These are phyloP conservation scores for Rhododendron mucronatum DNA, from an alignment of 148 eudicot species.

Conservation along the genomic window DNA sequence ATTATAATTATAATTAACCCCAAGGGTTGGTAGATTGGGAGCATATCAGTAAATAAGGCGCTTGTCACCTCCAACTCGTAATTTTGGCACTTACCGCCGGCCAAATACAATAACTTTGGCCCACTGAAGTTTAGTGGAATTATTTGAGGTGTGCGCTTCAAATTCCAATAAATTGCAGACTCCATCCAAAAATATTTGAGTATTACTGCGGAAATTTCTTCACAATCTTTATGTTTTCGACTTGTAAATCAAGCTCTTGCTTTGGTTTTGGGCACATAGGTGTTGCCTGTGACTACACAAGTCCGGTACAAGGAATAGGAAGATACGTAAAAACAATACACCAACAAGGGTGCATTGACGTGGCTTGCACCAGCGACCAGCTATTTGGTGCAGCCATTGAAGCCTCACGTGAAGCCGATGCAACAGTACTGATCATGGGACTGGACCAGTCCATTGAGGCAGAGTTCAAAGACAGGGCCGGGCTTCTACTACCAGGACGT, in stretches of 20 bases:
- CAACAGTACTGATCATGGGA: slow-evolving; percentile 74
- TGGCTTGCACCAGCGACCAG: slow-evolving; percentile 44
- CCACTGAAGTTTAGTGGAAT: too few relatives aligned
- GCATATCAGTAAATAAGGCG: too few relatives aligned
- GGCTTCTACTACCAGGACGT: slow-evolving; percentile 68
- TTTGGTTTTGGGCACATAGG: slow-evolving; percentile 27
- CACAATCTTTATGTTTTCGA: background rate
- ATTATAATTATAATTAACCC: too few relatives aligned
- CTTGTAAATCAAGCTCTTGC: background rate
- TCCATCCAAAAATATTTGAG: too few relatives aligned
- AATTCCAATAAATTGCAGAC: too few relatives aligned
- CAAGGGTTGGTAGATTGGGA: too few relatives aligned
- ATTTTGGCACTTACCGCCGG: too few relatives aligned
- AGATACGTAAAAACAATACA: slow-evolving; percentile 62
- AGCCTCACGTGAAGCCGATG: slow-evolving; percentile 70
- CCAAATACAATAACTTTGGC: too few relatives aligned
- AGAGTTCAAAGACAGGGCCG: slow-evolving; percentile 66
- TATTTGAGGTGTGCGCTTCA: too few relatives aligned
- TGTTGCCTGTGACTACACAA: slow-evolving; percentile 74
- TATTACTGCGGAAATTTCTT: too few relatives aligned
- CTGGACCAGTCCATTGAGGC: slow-evolving; percentile 92
- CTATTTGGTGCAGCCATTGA: slow-evolving; percentile 55
- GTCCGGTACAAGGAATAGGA: slow-evolving; percentile 74
- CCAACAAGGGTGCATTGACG: slow-evolving; percentile 57
- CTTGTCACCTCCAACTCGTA: too few relatives aligned